Percentiles rank a stretch among this genome's conserved stretches.
These are phyloP conservation scores for Pinus albicaulis DNA, from an alignment of 75 land plant genomes.

Conservation along the genomic window DNA sequence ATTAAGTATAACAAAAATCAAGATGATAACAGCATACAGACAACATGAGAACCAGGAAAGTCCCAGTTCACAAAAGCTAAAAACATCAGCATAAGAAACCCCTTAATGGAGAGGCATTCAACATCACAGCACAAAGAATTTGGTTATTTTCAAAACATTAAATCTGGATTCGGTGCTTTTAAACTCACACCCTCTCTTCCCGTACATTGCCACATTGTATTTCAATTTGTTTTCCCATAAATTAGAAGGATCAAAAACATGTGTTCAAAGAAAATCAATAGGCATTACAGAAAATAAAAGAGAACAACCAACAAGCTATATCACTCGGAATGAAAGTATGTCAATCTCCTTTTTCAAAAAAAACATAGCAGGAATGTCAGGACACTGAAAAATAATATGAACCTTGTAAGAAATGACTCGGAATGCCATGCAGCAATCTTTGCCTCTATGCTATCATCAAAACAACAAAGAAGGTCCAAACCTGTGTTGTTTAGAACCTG, in stretches of 20 bases:
- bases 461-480: constrained; percentile 51
- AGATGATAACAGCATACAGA: too few relatives aligned
- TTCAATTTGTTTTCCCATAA: background rate
- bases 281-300: background rate
- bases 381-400: constrained; percentile 1
- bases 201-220: background rate
- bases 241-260: background rate
- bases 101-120: too few relatives aligned
- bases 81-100: too few relatives aligned
- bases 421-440: constrained; percentile 41
- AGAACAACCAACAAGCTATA: background rate
- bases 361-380: background rate
- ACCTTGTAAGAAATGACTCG: constrained; percentile 72
- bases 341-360: background rate
- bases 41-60: too few relatives aligned
- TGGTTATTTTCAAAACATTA: too few relatives aligned
- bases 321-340: background rate
- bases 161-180: background rate
- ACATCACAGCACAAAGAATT: too few relatives aligned
- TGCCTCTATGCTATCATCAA: constrained; percentile 43
- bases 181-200: background rate
- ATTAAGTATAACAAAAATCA: too few relatives aligned
- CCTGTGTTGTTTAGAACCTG: constrained; percentile 82
- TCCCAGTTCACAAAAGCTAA: too few relatives aligned
- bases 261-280: background rate